A percentile compares a stretch with the other conserved stretches of the same genome.
Conservation (phyloP, 495 filamentous ascomycete genomes). For the Aspergillus saccharolyticus region DNA sequence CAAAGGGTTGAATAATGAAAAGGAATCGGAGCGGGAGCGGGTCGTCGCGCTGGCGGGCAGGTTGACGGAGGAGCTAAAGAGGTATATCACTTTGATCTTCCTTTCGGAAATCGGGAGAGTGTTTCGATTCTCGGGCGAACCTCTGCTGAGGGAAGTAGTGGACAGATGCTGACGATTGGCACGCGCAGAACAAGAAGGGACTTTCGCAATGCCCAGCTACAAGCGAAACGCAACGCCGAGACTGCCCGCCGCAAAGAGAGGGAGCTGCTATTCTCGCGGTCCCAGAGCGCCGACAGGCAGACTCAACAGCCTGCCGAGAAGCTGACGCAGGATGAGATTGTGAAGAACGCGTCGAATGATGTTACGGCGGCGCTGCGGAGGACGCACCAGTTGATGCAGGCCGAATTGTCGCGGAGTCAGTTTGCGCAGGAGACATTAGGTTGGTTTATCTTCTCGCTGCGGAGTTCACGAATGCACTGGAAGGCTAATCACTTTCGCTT, state of each 20-base stretch:
- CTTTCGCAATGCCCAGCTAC: slow-evolving; percentile 80
- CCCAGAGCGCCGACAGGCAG: slow-evolving; percentile 31
- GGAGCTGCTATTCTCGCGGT: slow-evolving; percentile 63
- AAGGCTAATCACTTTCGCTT: slow-evolving; percentile 11
- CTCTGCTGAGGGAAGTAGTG: too few relatives aligned
- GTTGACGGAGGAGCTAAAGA: slow-evolving; percentile 62
- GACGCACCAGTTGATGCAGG: slow-evolving; percentile 77
- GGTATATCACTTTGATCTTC: too few relatives aligned
- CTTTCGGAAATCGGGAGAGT: too few relatives aligned
- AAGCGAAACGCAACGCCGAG: slow-evolving; percentile 72
- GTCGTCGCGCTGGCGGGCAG: slow-evolving; percentile 59
- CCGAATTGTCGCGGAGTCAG: slow-evolving; percentile 74
- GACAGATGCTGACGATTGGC: background rate
- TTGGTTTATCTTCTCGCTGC: slow-evolving; percentile 16
- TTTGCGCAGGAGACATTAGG: slow-evolving; percentile 83
- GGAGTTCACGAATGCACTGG: background rate
- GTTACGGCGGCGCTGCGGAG: slow-evolving; percentile 79
- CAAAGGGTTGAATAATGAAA: slow-evolving; percentile 39
- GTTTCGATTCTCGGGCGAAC: too few relatives aligned
- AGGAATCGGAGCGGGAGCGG: slow-evolving; percentile 52
- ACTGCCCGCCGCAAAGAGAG: slow-evolving; percentile 69
- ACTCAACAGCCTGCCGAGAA: slow-evolving; percentile 39
- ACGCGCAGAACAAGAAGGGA: slow-evolving; percentile 52
- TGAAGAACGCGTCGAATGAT: slow-evolving; percentile 68
- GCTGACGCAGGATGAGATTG: slow-evolving; percentile 61